A percentile compares a stretch with the other conserved stretches of the same genome.
Evolutionary conservation across 257 asterid species (phyloP).

Genomic region (Nicotiana knightiana): DNA sequence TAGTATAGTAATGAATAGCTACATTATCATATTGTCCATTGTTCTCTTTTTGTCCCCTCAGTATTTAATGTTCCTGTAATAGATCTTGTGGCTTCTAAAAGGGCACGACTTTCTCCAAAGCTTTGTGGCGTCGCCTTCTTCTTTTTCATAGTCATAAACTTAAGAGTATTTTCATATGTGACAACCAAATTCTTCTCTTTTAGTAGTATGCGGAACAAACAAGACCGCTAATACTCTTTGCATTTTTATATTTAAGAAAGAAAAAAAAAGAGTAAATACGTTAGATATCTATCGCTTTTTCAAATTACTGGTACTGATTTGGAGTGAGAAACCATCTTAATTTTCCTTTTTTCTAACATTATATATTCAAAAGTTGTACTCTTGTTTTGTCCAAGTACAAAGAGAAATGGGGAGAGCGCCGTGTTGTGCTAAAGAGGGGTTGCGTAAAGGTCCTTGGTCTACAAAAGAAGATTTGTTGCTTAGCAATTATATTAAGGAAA

Average conservation of each 20-base stretch:
- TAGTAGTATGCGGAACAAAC: not conserved
- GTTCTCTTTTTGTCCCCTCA: not conserved
- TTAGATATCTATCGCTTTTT: not conserved
- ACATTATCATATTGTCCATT: not conserved
- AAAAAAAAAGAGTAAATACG: not conserved
- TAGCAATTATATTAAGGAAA: conserved; percentile 13
- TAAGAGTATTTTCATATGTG: not conserved
- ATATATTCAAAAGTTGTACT: too few relatives aligned
- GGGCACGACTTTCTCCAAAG: not conserved
- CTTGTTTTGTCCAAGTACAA: not conserved
- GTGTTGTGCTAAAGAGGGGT: conserved; percentile 23
- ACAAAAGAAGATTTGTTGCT: conserved; percentile 17
- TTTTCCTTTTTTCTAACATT: not conserved
- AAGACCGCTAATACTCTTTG: not conserved
- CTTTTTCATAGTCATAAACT: not conserved
- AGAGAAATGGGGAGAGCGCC: conserved; percentile 27
- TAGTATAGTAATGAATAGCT: not conserved
- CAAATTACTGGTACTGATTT: not conserved
- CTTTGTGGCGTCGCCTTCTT: not conserved
- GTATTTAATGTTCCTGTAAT: not conserved
- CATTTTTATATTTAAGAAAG: not conserved
- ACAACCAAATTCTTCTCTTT: not conserved
- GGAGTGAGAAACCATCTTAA: not conserved
- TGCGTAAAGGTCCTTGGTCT: conserved; percentile 27
- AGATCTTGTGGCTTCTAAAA: conserved; percentile 1